These are phyloP conservation scores for Blepharisma undulans DNA, from an alignment of 169 alveolate species.

Conservation along the genomic window DNA sequence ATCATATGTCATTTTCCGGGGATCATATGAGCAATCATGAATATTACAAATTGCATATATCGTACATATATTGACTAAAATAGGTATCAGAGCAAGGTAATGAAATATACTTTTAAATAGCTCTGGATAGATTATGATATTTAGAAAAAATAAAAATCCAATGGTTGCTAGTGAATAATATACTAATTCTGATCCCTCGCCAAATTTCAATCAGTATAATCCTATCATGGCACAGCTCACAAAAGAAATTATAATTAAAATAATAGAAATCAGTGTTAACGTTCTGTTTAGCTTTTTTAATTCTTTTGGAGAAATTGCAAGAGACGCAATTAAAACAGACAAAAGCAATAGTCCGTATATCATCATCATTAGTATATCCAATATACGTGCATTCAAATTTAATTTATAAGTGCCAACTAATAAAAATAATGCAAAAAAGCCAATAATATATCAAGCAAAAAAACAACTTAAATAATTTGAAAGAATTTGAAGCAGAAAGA, in stretches of 20 bases:
- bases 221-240: neutral
- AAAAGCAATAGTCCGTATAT: neutral
- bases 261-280: neutral
- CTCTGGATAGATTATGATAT: neutral
- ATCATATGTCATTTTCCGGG: neutral
- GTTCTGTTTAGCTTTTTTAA: neutral
- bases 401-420: neutral
- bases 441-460: slow-evolving; percentile 46
- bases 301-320: neutral
- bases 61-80: slow-evolving; percentile 54
- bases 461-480: slow-evolving; percentile 19
- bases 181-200: neutral
- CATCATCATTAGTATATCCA: neutral
- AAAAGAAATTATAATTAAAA: neutral
- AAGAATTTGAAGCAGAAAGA: neutral
- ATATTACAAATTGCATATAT: slow-evolving; percentile 64
- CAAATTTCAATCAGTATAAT: neutral
- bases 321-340: neutral
- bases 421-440: slow-evolving; percentile 15
- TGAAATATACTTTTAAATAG: slow-evolving; percentile 8
- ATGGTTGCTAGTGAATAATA: neutral
- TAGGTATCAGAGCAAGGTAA: slow-evolving; percentile 57
- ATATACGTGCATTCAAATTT: neutral
- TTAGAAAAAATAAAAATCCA: neutral
- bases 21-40: slow-evolving; percentile 46